Percentiles rank a stretch among this genome's conserved stretches.
Conservation (phyloP, 495 filamentous ascomycete genomes). For the Trichocladium uniseriatum region DNA sequence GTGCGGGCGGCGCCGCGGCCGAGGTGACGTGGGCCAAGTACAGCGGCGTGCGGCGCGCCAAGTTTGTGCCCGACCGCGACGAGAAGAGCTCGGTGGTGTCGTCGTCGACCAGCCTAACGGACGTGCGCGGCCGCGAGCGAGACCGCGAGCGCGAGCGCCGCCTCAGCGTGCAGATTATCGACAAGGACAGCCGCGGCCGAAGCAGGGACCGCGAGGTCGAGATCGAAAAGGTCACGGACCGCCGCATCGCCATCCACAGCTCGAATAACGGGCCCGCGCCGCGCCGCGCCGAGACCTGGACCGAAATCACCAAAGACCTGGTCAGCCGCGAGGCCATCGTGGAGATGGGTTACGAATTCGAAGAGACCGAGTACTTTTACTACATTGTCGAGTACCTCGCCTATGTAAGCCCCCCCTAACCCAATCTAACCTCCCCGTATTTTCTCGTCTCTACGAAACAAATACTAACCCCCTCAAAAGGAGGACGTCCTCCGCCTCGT, state of each 20-base stretch:
- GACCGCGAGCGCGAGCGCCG: constrained; percentile 25
- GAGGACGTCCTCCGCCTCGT: constrained; percentile 82
- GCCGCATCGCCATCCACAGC: constrained; percentile 31
- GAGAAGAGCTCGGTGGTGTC: constrained; percentile 21
- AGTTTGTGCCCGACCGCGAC: constrained; percentile 50
- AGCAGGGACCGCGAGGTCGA: constrained; percentile 37
- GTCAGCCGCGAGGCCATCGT: constrained; percentile 84
- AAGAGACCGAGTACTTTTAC: constrained; percentile 82
- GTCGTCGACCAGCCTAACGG: constrained; percentile 23
- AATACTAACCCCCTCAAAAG: constrained; percentile 33
- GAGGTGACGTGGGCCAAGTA: constrained; percentile 70
- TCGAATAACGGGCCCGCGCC: constrained; percentile 23
- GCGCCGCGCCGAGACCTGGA: constrained; percentile 72
- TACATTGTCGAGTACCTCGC: constrained; percentile 87
- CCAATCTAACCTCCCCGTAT: not conserved
- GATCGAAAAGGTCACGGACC: constrained; percentile 38
- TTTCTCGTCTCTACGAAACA: not conserved
- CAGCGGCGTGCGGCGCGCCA: constrained; percentile 61
- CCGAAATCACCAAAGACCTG: constrained; percentile 91
- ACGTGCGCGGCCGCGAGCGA: constrained; percentile 23
- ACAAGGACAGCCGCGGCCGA: constrained; percentile 26
- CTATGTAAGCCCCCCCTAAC: constrained; percentile 53
- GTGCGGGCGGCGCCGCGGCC: constrained; percentile 53
- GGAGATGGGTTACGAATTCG: constrained; percentile 73
- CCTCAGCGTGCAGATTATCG: constrained; percentile 37